phyloP scores from a whole-genome alignment of 148 eudicot species.

The Camellia sinensis region DNA sequence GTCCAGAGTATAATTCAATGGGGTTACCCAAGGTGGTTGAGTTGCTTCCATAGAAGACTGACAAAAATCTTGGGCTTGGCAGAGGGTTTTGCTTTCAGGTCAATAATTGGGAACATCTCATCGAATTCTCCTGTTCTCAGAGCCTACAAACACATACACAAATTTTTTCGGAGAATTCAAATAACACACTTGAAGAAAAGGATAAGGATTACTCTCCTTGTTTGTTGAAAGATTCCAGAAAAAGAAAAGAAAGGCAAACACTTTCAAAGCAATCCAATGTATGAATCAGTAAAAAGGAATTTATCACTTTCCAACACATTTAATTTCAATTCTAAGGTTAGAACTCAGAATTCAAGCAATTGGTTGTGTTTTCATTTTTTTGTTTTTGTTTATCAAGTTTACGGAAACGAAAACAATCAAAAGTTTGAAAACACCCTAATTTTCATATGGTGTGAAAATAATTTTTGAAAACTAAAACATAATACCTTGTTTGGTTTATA shows the following conservation, averaged over 20 bases:
- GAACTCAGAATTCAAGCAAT: neutral
- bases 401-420: too few relatives aligned
- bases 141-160: slow-evolving; percentile 35
- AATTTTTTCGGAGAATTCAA: neutral
- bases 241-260: neutral
- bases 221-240: too few relatives aligned
- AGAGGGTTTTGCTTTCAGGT: slow-evolving; percentile 68
- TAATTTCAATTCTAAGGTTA: neutral
- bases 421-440: too few relatives aligned
- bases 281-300: neutral
- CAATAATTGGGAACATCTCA: slow-evolving; percentile 76
- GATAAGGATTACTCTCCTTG: neutral
- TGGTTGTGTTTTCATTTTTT: too few relatives aligned
- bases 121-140: slow-evolving; percentile 61
- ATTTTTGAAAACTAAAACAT: too few relatives aligned
- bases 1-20: neutral
- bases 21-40: slow-evolving; percentile 87
- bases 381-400: too few relatives aligned
- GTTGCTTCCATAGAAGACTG: slow-evolving; percentile 92
- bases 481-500: too few relatives aligned
- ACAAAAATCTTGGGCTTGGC: slow-evolving; percentile 66
- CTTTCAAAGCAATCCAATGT: neutral
- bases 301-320: neutral
- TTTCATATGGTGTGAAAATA: too few relatives aligned
- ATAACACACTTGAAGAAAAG: neutral